These are phyloP conservation scores for Solanum clarkiae DNA, from an alignment of 257 asterid genomes.

Conservation along the genomic window DNA sequence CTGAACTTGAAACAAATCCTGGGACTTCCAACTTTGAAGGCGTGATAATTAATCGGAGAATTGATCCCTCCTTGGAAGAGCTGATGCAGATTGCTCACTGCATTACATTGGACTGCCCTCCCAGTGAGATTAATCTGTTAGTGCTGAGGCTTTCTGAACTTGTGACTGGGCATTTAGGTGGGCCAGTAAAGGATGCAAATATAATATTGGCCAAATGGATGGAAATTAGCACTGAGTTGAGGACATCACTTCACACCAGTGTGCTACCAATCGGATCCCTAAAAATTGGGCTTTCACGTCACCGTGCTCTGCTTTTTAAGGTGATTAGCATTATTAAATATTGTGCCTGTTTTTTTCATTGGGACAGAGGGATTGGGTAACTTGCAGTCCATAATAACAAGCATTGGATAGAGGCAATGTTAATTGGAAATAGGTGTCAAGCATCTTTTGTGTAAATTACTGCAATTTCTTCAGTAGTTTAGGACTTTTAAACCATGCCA, in stretches of 20 bases:
- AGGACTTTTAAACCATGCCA: background rate
- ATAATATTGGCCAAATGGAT: constrained; percentile 64
- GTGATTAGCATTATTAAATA: constrained; percentile 20
- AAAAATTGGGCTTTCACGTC: constrained; percentile 83
- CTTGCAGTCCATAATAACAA: background rate
- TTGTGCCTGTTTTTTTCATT: background rate
- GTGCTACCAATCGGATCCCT: constrained; percentile 89
- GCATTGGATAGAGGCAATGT: background rate
- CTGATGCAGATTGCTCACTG: constrained; percentile 83
- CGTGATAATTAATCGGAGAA: constrained; percentile 58
- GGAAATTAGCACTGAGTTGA: constrained; percentile 74
- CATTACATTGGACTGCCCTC: constrained; percentile 58
- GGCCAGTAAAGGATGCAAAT: constrained; percentile 86
- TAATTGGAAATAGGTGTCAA: background rate
- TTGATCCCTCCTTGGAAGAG: constrained; percentile 91
- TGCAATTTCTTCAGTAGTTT: background rate
- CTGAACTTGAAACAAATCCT: constrained; percentile 60
- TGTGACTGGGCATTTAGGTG: constrained; percentile 87
- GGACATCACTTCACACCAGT: constrained; percentile 82
- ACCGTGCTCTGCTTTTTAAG: constrained; percentile 97
- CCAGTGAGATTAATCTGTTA: constrained; percentile 43
- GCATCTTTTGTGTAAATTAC: background rate
- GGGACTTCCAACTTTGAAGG: constrained; percentile 76
- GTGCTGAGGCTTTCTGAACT: constrained; percentile 89
- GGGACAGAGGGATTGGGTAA: background rate